Base-by-base conservation (phyloP, 768 basidiomycete genomes). In the Lanmaoa pseudosensibilis region DNA sequence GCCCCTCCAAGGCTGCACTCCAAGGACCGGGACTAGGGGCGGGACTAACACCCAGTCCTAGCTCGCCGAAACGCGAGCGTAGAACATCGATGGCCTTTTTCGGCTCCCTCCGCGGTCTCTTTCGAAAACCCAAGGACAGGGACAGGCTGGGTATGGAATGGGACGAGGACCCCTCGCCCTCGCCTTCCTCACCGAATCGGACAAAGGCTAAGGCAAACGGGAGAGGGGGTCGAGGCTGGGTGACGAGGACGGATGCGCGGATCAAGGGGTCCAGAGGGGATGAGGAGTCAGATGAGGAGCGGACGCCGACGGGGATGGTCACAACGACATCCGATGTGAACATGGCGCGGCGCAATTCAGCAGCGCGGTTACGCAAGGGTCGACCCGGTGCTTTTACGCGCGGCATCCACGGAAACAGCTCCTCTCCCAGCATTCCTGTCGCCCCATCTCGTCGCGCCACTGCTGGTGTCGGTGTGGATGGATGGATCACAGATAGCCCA, bases 221-320 rank as follows among this genome's bases (percentile, higher is more conserved):
- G 9, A 49, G 23, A 27, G 47, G 19, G 2, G 34, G 9, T 2
- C 34, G 15, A 11, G 55, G 61, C 4, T 73, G 71, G 71, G 63
- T 69, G n/a, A 69, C 71, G 18, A 52, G 69, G 33, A 71, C 69
- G 44, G 71, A 71, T 37, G 60, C 59, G 4, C 30, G 64, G 46
- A 43, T 69, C 46, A 57, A 49, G 33, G 53, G 48, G 19, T 21
- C 34, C 1, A 44, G 13, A 18, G 36, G 49, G 13, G 39, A 13
- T 2, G 45, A 53, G 13, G 53, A 58, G 33, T 67, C 62, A 5
- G 71, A 69, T 23, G 54, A 57, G 2, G 69, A 70, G 11, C 48
- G 48, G 4, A 33, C 33, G 7, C 43, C 33, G 7, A 36, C 21
- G 23, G 11, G 5, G 34, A 34, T 12, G 7, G 33, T 16, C 1